These are phyloP conservation scores for Lentinula lateritia DNA, from an alignment of 768 basidiomycete species.

Conservation along the genomic window DNA sequence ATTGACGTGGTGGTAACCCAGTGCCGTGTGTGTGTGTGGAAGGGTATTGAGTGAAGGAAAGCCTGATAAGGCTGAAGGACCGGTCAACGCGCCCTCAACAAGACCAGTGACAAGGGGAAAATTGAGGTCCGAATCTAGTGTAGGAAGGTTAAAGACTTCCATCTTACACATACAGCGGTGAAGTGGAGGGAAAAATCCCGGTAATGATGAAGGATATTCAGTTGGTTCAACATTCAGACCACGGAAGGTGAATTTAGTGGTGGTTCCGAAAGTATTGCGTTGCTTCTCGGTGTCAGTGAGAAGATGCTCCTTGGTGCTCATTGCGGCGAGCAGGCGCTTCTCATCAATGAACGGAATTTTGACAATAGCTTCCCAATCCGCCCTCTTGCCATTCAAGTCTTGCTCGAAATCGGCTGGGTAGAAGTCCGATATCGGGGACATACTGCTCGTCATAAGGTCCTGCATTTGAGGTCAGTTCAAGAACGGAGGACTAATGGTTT, in stretches of 20 bases:
- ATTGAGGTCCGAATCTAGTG: slow-evolving; percentile 54
- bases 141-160: slow-evolving; percentile 86
- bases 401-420: slow-evolving; percentile 89
- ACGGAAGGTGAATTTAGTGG: slow-evolving; percentile 73
- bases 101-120: slow-evolving; percentile 84
- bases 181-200: slow-evolving; percentile 91
- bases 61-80: slow-evolving; percentile 82
- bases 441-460: slow-evolving; percentile 86
- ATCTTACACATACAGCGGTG: slow-evolving; percentile 72
- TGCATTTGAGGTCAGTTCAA: slow-evolving; percentile 22
- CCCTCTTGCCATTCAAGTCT: slow-evolving; percentile 97
- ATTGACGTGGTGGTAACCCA: slow-evolving; percentile 88
- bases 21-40: slow-evolving; percentile 56
- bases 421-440: slow-evolving; percentile 89
- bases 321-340: slow-evolving; percentile 67
- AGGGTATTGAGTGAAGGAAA: slow-evolving; percentile 95
- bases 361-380: slow-evolving; percentile 98
- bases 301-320: slow-evolving; percentile 75
- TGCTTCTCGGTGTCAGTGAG: slow-evolving; percentile 69
- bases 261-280: slow-evolving; percentile 77
- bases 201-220: slow-evolving; percentile 84
- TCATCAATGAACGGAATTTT: slow-evolving; percentile 98
- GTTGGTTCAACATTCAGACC: slow-evolving; percentile 46
- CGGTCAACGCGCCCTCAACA: slow-evolving; percentile 83
- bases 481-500: neutral